phyloP scores from a whole-genome alignment of 441 rosid genomes.

The Aquilaria agallochum region DNA sequence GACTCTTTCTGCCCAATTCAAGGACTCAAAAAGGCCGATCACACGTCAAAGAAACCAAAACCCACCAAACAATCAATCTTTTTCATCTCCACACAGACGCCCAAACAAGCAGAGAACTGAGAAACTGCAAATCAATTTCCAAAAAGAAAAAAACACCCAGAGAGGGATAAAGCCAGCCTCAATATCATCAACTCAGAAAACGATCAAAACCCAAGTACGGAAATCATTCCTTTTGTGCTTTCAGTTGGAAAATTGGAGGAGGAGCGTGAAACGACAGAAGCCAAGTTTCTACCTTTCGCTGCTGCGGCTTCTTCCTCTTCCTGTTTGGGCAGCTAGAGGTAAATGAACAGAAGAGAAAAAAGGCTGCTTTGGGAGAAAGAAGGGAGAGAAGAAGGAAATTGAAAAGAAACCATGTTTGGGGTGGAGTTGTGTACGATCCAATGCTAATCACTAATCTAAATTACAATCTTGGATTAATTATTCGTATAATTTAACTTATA shows the following conservation, averaged over 20 bases:
- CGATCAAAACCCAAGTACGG: too few relatives aligned
- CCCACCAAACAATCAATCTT: constrained; percentile 1
- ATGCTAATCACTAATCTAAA: background rate
- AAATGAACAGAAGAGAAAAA: background rate
- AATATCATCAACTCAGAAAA: too few relatives aligned
- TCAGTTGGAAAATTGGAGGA: too few relatives aligned
- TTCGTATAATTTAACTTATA: background rate
- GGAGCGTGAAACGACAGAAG: too few relatives aligned
- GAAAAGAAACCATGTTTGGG: constrained; percentile 17
- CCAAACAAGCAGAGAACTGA: too few relatives aligned
- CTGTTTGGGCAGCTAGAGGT: background rate
- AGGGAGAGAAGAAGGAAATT: background rate
- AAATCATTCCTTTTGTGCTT: too few relatives aligned
- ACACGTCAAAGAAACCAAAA: constrained; percentile 8
- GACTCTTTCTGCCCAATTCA: constrained; percentile 32
- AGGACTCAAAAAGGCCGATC: constrained; percentile 29
- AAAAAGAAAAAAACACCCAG: too few relatives aligned
- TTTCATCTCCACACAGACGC: too few relatives aligned
- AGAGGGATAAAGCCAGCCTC: too few relatives aligned
- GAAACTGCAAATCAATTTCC: too few relatives aligned
- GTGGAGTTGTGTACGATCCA: constrained; percentile 17
- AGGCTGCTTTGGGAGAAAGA: background rate
- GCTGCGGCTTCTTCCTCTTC: constrained; percentile 12
- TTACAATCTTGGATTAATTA: background rate
- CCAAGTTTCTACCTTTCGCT: constrained; percentile 15